These are phyloP conservation scores for Rhizopus sp. DNA, from an alignment of 371 early-diverging fungal genomes.

Conservation along the genomic window DNA sequence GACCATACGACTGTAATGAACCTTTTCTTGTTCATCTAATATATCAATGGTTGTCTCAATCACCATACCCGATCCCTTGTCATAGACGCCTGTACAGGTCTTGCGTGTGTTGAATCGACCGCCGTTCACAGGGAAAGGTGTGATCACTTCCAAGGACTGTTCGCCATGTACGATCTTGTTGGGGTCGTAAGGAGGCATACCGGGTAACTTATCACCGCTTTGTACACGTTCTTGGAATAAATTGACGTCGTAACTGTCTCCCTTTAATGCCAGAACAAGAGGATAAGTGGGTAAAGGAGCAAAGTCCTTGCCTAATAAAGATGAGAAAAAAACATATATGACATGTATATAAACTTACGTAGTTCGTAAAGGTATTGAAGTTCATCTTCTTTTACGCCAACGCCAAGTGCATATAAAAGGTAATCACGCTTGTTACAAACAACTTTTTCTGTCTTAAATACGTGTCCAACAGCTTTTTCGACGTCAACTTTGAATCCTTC, in stretches of 20 bases:
- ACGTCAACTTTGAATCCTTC: conserved; percentile 31
- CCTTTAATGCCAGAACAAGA: conserved; percentile 66
- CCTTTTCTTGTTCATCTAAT: conserved; percentile 46
- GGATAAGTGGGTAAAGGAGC: conserved; percentile 75
- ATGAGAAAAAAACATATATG: neutral
- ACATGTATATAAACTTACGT: conserved; percentile 28
- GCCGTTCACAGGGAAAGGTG: conserved; percentile 59
- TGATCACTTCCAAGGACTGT: conserved; percentile 62
- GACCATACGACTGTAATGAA: conserved; percentile 56
- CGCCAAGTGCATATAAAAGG: conserved; percentile 69
- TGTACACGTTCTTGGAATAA: conserved; percentile 55
- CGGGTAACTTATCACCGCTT: conserved; percentile 48
- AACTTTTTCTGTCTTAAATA: conserved; percentile 31
- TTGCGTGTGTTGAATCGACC: conserved; percentile 60
- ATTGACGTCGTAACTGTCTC: conserved; percentile 62
- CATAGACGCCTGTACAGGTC: conserved; percentile 60
- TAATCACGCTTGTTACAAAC: conserved; percentile 68
- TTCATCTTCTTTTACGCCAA: conserved; percentile 63
- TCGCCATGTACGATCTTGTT: conserved; percentile 79
- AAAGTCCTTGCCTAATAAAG: conserved; percentile 56
- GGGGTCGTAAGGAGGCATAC: conserved; percentile 71
- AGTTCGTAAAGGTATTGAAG: conserved; percentile 69
- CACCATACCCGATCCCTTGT: conserved; percentile 49
- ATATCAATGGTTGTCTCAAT: conserved; percentile 40
- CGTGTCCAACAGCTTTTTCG: conserved; percentile 27